Base-by-base conservation (phyloP, 2,329 filamentous ascomycete genomes). In the Penicillium sp. region DNA sequence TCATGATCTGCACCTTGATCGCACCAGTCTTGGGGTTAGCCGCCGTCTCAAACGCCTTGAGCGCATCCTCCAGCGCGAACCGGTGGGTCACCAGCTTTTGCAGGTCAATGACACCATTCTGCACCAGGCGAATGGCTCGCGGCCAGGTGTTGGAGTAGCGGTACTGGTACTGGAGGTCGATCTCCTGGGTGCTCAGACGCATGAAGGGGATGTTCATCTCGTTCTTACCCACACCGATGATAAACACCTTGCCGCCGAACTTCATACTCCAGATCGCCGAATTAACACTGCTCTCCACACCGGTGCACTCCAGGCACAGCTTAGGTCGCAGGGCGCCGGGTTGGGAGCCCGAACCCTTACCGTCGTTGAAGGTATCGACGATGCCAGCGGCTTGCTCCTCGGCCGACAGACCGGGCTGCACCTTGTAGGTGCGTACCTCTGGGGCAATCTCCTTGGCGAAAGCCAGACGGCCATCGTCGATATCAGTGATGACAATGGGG, bases 71-170 rank as follows among this genome's bases (percentile, higher is more conserved):
- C 33, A 97, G 77, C 61, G 83, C 79, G 77, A 89, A 97, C 16
- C 91, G 83, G 79, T 97, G 93, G 36, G 93, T 97, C 31, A 97
- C 91, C 57, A 97, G 78, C 75, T 85, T 89, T 66, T 83, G 83
- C 70, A 97, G 78, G 71, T 95, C 86, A 66, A 97, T 84, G 3
- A 97, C 84, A 2, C 91, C 91, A 70, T 87, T 91, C 79, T 91
- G 85, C 33, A 97, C 83, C 61, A 97, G 79, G 44, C 92, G 85
- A 64, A 97, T 97, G 39, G 94, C 93, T 59, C 91, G 85, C 29
- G 93, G 94, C 93, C 93, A 97, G 19, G 91, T 96, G 79, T 97
- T 97, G 78, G 84, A 85, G 80, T 97, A 97, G 58, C 94, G 86
- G 80, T 97, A 97, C 79, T 97, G 93, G 75, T 97, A 94, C 78